A percentile compares a stretch with the other conserved stretches of the same genome.
Evolutionary conservation across 2,329 filamentous ascomycete species (phyloP).

Genomic region (Fusarium sulawesiense): DNA sequence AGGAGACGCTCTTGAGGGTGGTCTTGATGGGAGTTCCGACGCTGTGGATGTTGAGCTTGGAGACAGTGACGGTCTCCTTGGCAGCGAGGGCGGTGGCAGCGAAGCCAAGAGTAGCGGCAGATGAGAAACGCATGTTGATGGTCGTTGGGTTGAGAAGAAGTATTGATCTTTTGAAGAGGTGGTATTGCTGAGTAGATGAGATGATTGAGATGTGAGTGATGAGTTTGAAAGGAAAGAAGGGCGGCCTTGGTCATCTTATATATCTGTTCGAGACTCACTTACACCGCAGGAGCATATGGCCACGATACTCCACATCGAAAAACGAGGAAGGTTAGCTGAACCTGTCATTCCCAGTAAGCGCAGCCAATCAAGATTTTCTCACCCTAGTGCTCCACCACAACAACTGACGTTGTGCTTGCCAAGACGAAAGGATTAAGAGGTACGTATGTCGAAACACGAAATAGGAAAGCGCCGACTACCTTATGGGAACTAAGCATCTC

Average conservation of each 20-base stretch:
- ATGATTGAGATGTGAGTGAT: not conserved
- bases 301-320: not conserved
- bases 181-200: not conserved
- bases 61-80: constrained; percentile 23
- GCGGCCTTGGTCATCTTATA: not conserved
- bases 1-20: constrained; percentile 15
- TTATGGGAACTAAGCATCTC: not conserved
- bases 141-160: not conserved
- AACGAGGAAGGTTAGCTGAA: not conserved
- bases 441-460: not conserved
- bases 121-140: constrained; percentile 18
- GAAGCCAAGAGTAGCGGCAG: constrained; percentile 6
- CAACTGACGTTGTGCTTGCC: not conserved
- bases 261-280: not conserved
- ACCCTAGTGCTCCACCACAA: no score
- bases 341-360: no score
- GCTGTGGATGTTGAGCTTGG: constrained; percentile 19
- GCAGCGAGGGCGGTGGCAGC: not conserved
- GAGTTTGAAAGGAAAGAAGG: rapidly evolving
- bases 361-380: not conserved
- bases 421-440: not conserved
- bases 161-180: no score
- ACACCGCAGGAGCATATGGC: not conserved
- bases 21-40: constrained; percentile 9
- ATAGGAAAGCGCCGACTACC: not conserved